phyloP scores from a whole-genome alignment of 2,329 filamentous ascomycete species.

The Diaporthe vaccinii region DNA sequence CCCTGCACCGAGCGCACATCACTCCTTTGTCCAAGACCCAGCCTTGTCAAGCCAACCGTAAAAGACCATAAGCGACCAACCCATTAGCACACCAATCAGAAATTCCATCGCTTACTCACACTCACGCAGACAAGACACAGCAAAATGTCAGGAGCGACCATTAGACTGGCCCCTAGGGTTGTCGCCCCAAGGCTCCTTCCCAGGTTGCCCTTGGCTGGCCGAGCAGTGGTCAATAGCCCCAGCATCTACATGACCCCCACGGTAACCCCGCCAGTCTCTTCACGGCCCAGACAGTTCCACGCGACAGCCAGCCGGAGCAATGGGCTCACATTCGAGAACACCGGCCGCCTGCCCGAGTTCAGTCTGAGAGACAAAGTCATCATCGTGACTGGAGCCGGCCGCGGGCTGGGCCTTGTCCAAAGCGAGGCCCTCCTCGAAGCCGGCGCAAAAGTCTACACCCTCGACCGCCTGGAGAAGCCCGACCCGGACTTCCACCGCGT shows the following conservation, averaged over 20 bases:
- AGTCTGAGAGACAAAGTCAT: conserved; percentile 80
- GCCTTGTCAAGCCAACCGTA: background rate
- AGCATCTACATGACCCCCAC: background rate
- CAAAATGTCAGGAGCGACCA: conserved; percentile 35
- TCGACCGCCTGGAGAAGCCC: conserved; percentile 73
- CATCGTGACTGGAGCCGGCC: conserved; percentile 81
- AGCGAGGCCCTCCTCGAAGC: conserved; percentile 84
- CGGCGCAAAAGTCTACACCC: conserved; percentile 77
- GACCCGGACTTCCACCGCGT: conserved; percentile 72
- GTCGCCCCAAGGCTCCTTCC: conserved; percentile 5
- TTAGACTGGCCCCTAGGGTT: conserved; percentile 12
- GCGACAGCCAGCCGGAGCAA: conserved; percentile 6
- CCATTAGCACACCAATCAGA: background rate
- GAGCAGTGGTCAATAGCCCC: background rate
- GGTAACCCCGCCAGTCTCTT: background rate
- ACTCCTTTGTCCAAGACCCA: background rate
- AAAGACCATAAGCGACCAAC: background rate
- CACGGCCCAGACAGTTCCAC: conserved; percentile 26
- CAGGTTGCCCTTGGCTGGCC: conserved; percentile 1
- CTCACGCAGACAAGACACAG: background rate
- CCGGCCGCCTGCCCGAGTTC: conserved; percentile 75
- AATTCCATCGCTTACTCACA: no score
- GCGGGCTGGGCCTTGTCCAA: conserved; percentile 83
- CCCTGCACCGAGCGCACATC: background rate
- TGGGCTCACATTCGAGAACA: conserved; percentile 31